Conservation (phyloP, 805 yeast species). For the Kodamaea kakaduensis region DNA sequence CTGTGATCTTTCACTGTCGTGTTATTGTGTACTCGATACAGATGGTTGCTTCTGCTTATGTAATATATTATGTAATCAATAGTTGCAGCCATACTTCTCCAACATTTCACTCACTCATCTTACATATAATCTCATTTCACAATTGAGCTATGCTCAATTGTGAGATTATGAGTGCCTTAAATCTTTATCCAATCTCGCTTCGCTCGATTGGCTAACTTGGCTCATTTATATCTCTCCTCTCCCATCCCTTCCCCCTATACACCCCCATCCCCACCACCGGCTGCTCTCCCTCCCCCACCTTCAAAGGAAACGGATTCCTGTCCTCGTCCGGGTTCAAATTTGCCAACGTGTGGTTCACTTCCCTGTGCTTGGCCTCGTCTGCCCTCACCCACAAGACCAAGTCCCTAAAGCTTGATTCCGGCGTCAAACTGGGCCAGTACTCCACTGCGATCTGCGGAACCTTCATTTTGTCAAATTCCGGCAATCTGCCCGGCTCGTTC, state of each 20-base stretch:
- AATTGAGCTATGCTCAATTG: too few species aligned
- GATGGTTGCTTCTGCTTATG: too few species aligned
- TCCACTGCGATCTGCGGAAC: slow-evolving; percentile 59
- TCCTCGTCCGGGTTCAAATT: slow-evolving; percentile 52
- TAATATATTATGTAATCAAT: too few species aligned
- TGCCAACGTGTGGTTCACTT: slow-evolving; percentile 74
- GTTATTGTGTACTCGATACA: too few species aligned
- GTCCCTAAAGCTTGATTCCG: slow-evolving; percentile 52
- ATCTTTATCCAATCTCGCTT: too few species aligned
- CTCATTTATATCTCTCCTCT: slow-evolving; percentile 35
- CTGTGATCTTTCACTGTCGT: too few species aligned
- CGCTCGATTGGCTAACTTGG: too few species aligned
- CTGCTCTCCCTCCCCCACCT: slow-evolving; percentile 37
- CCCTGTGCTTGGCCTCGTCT: slow-evolving; percentile 76
- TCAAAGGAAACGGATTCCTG: slow-evolving; percentile 62
- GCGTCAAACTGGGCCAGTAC: slow-evolving; percentile 57
- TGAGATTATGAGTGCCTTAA: too few species aligned
- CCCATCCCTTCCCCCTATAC: slow-evolving; percentile 38
- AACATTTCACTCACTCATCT: too few species aligned
- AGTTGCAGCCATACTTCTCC: too few species aligned
- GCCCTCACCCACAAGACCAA: slow-evolving; percentile 62
- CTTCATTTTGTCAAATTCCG: slow-evolving; percentile 40
- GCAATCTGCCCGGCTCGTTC: slow-evolving; percentile 46
- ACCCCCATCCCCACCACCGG: slow-evolving; percentile 34
- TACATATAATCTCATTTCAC: too few species aligned